A percentile compares a stretch with the other conserved stretches of the same genome.
Evolutionary conservation across 1,284 basidiomycete species (phyloP).

Genomic region (Limonomyces culmigenus): DNA sequence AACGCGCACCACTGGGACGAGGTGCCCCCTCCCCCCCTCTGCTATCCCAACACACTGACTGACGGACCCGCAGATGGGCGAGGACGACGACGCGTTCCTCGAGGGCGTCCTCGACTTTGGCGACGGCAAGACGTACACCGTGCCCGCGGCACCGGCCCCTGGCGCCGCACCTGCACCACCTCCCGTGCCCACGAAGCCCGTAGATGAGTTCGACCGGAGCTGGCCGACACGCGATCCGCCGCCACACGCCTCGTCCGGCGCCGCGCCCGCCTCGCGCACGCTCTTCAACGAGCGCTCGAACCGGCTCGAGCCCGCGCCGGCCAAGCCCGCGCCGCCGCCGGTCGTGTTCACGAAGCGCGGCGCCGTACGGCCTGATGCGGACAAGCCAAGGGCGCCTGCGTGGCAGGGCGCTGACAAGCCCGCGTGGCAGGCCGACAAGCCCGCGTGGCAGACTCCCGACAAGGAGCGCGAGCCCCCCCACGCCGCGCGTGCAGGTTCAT

Average conservation of each 20-base stretch:
- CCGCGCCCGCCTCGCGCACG: slow-evolving; percentile 35
- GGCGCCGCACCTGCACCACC: too few species aligned
- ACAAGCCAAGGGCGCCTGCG: too few species aligned
- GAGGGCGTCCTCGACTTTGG: slow-evolving; percentile 86
- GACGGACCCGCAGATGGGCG: slow-evolving; percentile 47
- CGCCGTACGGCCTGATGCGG: too few species aligned
- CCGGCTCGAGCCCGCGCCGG: slow-evolving; percentile 66
- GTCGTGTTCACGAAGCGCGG: too few species aligned
- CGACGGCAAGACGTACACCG: slow-evolving; percentile 78
- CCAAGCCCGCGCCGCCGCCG: too few species aligned
- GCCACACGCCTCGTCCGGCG: slow-evolving; percentile 20
- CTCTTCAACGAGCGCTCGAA: slow-evolving; percentile 88
- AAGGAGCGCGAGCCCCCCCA: too few species aligned
- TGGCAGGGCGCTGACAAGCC: too few species aligned
- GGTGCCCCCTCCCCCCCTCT: slow-evolving; percentile 27
- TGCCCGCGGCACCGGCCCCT: slow-evolving; percentile 18
- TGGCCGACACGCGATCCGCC: slow-evolving; percentile 51
- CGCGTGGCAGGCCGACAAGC: too few species aligned
- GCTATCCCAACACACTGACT: slow-evolving; percentile 4
- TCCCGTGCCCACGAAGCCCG: slow-evolving; percentile 68
- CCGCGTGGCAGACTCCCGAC: too few species aligned
- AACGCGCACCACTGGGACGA: slow-evolving; percentile 94
- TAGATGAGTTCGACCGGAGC: slow-evolving; percentile 83
- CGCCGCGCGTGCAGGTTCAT: too few species aligned
- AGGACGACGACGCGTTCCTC: slow-evolving; percentile 82